Conservation (phyloP, 2,329 filamentous ascomycete genomes). For the Penicillium nordicum region DNA sequence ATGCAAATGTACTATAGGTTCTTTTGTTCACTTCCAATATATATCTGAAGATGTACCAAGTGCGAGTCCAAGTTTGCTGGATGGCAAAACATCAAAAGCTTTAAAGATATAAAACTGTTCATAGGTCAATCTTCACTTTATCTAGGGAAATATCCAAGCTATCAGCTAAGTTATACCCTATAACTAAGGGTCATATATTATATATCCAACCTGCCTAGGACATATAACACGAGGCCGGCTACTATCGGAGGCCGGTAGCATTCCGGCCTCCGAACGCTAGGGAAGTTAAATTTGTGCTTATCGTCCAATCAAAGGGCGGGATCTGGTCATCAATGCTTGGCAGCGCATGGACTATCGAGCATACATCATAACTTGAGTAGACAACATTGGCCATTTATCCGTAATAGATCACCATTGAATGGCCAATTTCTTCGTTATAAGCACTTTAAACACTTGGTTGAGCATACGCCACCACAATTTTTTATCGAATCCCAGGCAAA, state of each 20-base stretch:
- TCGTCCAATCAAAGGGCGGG: constrained; percentile 20
- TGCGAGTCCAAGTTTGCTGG: neutral
- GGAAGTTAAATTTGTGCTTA: constrained; percentile 22
- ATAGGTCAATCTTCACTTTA: neutral
- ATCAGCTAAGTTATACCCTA: neutral
- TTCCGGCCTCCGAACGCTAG: constrained; percentile 41
- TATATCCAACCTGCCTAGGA: neutral
- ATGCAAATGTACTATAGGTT: neutral
- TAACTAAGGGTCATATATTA: neutral
- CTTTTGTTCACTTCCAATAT: neutral
- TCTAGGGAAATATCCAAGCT: neutral
- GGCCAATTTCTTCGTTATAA: neutral
- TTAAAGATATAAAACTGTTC: neutral
- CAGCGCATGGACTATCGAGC: constrained; percentile 21
- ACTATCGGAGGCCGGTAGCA: constrained; percentile 41
- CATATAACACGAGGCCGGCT: constrained; percentile 23
- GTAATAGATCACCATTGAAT: neutral
- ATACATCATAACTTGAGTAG: constrained; percentile 16
- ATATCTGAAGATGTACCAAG: too few relatives aligned
- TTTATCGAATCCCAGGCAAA: neutral
- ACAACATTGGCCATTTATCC: neutral
- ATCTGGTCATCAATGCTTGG: constrained; percentile 18
- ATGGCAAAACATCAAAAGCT: neutral
- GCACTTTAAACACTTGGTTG: neutral
- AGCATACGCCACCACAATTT: neutral